Evolutionary conservation across 139 green algal species (phyloP), one percentile per base, ranked within the genome.

Genomic region (Micractinium sp.): DNA sequence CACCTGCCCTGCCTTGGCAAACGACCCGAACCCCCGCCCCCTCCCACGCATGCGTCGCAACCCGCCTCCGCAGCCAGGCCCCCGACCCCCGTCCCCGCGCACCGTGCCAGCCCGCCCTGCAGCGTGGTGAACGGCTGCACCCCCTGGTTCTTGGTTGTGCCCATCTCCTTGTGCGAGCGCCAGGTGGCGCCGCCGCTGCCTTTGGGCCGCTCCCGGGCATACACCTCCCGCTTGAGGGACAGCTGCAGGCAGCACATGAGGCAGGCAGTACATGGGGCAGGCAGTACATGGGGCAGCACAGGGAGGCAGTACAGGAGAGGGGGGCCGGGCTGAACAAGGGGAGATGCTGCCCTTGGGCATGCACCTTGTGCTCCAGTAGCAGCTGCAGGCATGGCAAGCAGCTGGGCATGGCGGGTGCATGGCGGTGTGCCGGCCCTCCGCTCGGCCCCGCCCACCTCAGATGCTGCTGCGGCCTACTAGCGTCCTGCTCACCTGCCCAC

Each of bases 201-300:
- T 22, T 33, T 56, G 78, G 78, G 78, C 20, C 82, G 82, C 36
- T 87, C 82, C 2, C 35, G 66, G 1, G 61, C 82, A 12, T 63
- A 36, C 9, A 33, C 60, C 61, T 87, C 82, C 12, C 60, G 82
- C 82, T 87, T 87, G 60, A 87, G 82, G 35, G n/a, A 66, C 22
- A 87, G 60, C 82, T 87, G 82, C 82, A 38, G 23, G 81, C 25
- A 41, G 56, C 2, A 31, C 19, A 20, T 20, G 4, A n/a, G 14
- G 27, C 71, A 20, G 71, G 14, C 29, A 77, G 23, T 31, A 35
- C 31, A 20, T 36, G 71, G 27, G 31, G 71, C 71, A 35, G 14
- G 27, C 71, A 18, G 71, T 73, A 29, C 23, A 12, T 73, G 23
- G 63, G 63, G 63, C 63, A 27, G 63, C 14, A 71, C 20, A 27